Percentiles rank a stretch among this genome's conserved stretches.
These are phyloP conservation scores for Gastrolobium villosum DNA, from an alignment of 306 rosid species.

Conservation along the genomic window DNA sequence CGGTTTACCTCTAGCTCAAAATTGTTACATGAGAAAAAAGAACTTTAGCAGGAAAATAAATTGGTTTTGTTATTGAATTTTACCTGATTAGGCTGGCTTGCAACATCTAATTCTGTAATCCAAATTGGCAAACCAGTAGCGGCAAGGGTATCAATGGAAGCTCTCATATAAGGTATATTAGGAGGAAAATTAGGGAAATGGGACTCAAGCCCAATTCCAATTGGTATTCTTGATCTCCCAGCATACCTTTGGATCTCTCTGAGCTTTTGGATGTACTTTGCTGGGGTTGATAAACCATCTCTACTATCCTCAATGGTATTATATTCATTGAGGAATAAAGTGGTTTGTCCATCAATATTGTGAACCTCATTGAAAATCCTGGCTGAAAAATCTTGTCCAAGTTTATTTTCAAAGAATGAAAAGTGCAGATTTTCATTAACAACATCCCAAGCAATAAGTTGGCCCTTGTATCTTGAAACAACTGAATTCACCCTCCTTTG, in stretches of 20 bases:
- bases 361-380: conserved; percentile 54
- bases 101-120: conserved; percentile 83
- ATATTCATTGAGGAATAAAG: conserved; percentile 73
- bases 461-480: conserved; percentile 64
- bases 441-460: conserved; percentile 83
- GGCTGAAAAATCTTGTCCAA: conserved; percentile 55
- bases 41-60: not conserved
- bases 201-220: conserved; percentile 77
- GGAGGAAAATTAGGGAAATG: conserved; percentile 61
- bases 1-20: no score
- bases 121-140: conserved; percentile 71
- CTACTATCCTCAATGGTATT: conserved; percentile 73
- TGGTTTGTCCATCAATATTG: conserved; percentile 48
- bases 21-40: not conserved
- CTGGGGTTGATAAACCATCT: conserved; percentile 56
- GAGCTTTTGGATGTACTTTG: conserved; percentile 63
- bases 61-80: not conserved
- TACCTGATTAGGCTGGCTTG: conserved; percentile 63
- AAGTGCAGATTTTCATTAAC: conserved; percentile 78
- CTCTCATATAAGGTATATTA: conserved; percentile 69
- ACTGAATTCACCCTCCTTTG: conserved; percentile 56
- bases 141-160: conserved; percentile 76
- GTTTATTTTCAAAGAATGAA: conserved; percentile 62
- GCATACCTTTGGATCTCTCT: conserved; percentile 52
- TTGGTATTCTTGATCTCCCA: not conserved